A percentile compares a stretch with the other conserved stretches of the same genome.
phyloP scores from a whole-genome alignment of 2,329 filamentous ascomycete species.

The Hirsutella rhossiliensis region DNA sequence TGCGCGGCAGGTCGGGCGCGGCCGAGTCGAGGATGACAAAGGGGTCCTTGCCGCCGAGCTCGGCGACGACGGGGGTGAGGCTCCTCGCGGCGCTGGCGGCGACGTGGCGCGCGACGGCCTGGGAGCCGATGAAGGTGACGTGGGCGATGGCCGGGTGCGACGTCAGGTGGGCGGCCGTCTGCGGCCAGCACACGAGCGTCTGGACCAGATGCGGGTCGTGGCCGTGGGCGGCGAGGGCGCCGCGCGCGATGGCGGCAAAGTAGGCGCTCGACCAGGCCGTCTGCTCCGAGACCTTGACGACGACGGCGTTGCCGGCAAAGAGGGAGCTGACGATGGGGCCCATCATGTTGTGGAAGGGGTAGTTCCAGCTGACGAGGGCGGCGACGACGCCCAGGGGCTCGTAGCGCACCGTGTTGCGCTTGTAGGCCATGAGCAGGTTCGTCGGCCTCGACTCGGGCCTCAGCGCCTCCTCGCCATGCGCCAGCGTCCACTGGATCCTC shows the following conservation, averaged over 20 bases:
- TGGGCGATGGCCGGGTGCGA: conserved; percentile 77
- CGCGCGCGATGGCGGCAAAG: conserved; percentile 67
- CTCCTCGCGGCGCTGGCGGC: conserved; percentile 74
- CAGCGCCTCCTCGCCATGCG: conserved; percentile 77
- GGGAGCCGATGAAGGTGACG: conserved; percentile 91
- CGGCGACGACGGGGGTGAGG: conserved; percentile 79
- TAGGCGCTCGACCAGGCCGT: conserved; percentile 86
- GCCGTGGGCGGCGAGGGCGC: conserved; percentile 70
- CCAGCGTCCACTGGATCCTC: conserved; percentile 88
- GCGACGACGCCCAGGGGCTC: conserved; percentile 89
- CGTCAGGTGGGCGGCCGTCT: conserved; percentile 69
- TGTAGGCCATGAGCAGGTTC: conserved; percentile 90
- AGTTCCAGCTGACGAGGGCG: conserved; percentile 95
- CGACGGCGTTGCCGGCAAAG: conserved; percentile 81
- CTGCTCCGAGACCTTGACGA: conserved; percentile 91
- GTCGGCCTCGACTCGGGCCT: conserved; percentile 63
- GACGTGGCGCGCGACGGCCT: conserved; percentile 76
- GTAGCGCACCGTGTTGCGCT: conserved; percentile 80
- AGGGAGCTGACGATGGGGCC: conserved; percentile 82
- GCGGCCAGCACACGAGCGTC: conserved; percentile 76
- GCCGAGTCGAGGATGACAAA: conserved; percentile 79
- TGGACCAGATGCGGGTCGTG: conserved; percentile 76
- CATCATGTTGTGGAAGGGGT: conserved; percentile 89
- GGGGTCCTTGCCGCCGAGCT: conserved; percentile 91
- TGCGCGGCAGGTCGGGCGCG: conserved; percentile 49